Evolutionary conservation across 2,329 filamentous ascomycete genomes (phyloP), one percentile per base, ranked within the genome.

Genomic region (Xylaria polymorpha): DNA sequence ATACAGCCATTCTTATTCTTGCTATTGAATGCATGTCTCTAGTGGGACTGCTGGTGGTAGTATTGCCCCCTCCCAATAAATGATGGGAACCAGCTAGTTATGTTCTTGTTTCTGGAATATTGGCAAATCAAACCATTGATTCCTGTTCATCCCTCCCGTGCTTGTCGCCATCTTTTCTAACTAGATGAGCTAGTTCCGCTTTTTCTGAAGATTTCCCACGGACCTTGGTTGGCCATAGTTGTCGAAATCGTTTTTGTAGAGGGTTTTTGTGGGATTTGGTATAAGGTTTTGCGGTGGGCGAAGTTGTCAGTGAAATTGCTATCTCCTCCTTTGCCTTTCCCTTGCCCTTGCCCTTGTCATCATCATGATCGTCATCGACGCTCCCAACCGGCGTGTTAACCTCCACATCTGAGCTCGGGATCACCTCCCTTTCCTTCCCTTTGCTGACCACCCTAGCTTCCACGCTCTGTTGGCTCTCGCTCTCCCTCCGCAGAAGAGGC

Each of bases 391-490:
- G 44, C 41, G 37, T 39, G 14, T 41, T 12, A 0, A 15, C 32
- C 15, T 51, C 64, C 12, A 41, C 22, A 39, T 53, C 46, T 12
- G 22, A 9, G 4, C 62, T 14, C 1, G 44, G 9, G 20, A 70
- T 50, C 14, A 50, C 55, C 57, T 70, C 69, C 48, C 61, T 70
- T 41, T 37, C 70, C 29, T 68, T 70, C 18, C 70, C 70, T 25
- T 68, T 70, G 25, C 15, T 29, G 8, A 15, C 8, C 25, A n/a
- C 25, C 2, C 22, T 41, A 5, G 53, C 22, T 6, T 55, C 60
- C 41, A 50, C 12, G 43, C 53, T 39, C 15, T 18, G 14, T 8
- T 5, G 53, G 10, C 50, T 29, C 2, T 25, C 62, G 25, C 53
- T 46, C 18, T 25, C 46, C 8, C 41, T 18, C 8, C 44, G 50